Evolutionary conservation across 345 rosid species (phyloP), one percentile per base, ranked within the genome.

Genomic region (Murraya koenigii): DNA sequence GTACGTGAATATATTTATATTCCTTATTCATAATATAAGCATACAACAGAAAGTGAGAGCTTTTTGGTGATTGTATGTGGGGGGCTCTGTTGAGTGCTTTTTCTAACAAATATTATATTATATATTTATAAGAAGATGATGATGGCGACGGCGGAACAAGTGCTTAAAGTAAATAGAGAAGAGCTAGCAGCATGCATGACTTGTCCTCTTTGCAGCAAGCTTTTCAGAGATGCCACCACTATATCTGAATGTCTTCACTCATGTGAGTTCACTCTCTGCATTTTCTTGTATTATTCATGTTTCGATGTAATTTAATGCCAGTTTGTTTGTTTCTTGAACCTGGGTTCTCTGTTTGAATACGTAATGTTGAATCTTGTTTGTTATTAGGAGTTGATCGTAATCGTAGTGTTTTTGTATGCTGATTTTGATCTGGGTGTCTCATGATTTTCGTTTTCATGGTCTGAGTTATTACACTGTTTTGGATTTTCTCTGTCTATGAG

Each of bases 221-320:
- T 88, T 74, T 84, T 84, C 49, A 71, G 73, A 33, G 83, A 86
- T 28, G 88, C 92, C 56, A 86, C 92, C 75, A 86, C 90, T 80
- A 81, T 88, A 73, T 83, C 86, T 23, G 89, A 85, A 70, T 88
- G 92, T 69, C 88, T 88, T 64, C 90, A 88, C 72, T 80, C 88
- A 22, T 88, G 92, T 88, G 15, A 82, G 85, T 78, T 54, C 3
- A 33, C 64, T 58, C 8, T 19, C 8, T 52, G 9, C 23, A 17
- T 76, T 10, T 58, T 0, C 14, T 20, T 56, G n/a, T 26, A 58
- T 72, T 55, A 23, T 55, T 44, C 6, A 5, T 38, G 49, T 44
- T 73, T 6, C 32, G 7, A 58, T 69, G 23, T 17, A 28, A 44
- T 75, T 63, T 66, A 7, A 20, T 35, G 59, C 30, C 39, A 30